A percentile compares a stretch with the other conserved stretches of the same genome.
phyloP scores from a whole-genome alignment of 352 stramenopile species.

The Halophytophthora batemanensis region DNA sequence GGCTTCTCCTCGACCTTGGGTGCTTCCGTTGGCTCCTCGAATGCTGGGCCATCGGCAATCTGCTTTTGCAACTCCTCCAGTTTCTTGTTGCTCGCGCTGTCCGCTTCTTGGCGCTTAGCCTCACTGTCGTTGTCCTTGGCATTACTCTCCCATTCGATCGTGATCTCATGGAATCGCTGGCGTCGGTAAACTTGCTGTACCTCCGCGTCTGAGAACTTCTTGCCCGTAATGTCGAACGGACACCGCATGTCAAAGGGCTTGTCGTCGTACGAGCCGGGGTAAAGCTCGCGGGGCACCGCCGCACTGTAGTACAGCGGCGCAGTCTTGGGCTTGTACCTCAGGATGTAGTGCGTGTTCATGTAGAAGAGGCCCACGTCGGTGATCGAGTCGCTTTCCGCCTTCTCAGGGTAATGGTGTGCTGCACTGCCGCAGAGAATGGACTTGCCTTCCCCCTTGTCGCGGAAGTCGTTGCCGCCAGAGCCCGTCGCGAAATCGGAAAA shows the following conservation, averaged over 20 bases:
- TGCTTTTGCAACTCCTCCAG: neutral
- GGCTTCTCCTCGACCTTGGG: neutral
- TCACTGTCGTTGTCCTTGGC: neutral
- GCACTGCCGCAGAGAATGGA: constrained; percentile 5
- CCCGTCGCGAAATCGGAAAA: constrained; percentile 9
- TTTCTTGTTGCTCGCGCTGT: neutral
- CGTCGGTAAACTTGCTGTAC: constrained; percentile 12
- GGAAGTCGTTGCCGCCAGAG: neutral
- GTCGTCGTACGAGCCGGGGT: constrained; percentile 20
- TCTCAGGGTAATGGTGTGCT: neutral
- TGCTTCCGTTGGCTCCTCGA: neutral
- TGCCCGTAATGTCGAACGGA: constrained; percentile 20
- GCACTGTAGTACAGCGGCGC: constrained; percentile 13
- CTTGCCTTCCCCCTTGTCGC: neutral
- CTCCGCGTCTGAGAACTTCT: constrained; percentile 14
- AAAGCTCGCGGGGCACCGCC: constrained; percentile 11
- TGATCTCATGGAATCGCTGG: constrained; percentile 18
- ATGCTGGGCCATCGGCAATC: neutral
- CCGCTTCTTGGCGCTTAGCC: neutral
- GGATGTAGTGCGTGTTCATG: constrained; percentile 5
- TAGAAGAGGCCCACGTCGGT: neutral
- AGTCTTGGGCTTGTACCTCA: constrained; percentile 8
- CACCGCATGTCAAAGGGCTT: constrained; percentile 18
- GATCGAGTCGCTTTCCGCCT: neutral
- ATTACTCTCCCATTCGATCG: constrained; percentile 7